Base-by-base conservation (phyloP, 2,329 filamentous ascomycete species). In the Hypoxylon sp. region DNA sequence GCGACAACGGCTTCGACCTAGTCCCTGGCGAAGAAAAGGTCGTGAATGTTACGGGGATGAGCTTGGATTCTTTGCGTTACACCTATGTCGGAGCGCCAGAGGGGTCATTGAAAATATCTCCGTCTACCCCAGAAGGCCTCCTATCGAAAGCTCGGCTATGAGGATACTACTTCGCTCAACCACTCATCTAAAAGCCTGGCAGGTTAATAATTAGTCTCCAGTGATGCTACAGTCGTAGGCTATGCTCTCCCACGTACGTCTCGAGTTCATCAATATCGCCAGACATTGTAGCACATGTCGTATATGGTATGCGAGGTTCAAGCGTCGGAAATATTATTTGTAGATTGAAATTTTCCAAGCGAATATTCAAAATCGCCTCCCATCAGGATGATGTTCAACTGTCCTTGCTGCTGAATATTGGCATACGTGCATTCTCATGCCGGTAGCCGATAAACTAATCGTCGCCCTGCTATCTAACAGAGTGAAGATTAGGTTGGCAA, bases 1-100 rank as follows among this genome's bases (percentile, higher is more conserved):
- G 82, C 32, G 87, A 89, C 69, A 89, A 89, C 65, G 81, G 84
- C 0, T 82, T 90, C 16, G 87, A 90, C 72, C 53, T 89, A 8
- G 76, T 89, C 9, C 87, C 87, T 0, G 84, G 84, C 7, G 65
- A 74, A 60, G 65, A 70, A 50, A 75, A 56, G 37, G 37, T 70
- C n/a, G 72, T 78, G 1, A 46, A 69, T 23, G 69, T 78, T 29
- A 70, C n/a, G 19, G 75, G 61, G 2, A 41, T 32, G 16, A 61
- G 21, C 2, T 37, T 69, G 5, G 63, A 69, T 2, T 65, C 65
- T 14, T 61, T 75, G 3, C 67, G 64, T 21, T 75, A 73, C 41
- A 74, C 74, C 5, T 75, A 74, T 34, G 51, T 75, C 29, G 74
- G 74, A 27, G 72, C 72, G 8, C 32, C 67, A 9, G 66, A 69